Percentiles rank a stretch among this genome's conserved stretches.
Conservation (phyloP, 345 rosid genomes). For the Lumnitzera littorea region DNA sequence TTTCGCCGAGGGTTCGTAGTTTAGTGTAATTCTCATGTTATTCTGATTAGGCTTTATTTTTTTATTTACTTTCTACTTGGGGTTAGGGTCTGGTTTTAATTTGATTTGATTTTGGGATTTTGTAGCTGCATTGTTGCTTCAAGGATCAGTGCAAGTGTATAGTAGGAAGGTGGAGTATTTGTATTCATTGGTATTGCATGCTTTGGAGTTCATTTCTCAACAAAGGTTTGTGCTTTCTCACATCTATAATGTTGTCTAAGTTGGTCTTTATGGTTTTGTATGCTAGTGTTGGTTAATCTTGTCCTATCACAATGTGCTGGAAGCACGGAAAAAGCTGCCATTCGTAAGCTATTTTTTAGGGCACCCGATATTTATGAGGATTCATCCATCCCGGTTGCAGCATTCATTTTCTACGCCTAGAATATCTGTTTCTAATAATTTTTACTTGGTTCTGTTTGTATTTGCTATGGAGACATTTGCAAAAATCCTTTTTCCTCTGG, state of each 20-base stretch:
- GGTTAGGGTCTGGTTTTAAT: neutral
- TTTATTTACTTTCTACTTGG: too few species aligned
- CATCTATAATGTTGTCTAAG: neutral
- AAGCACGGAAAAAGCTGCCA: too few species aligned
- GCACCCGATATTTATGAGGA: too few species aligned
- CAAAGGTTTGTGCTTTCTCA: slow-evolving; percentile 44
- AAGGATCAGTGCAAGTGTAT: slow-evolving; percentile 95
- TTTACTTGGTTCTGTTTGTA: too few species aligned
- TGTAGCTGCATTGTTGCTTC: slow-evolving; percentile 96
- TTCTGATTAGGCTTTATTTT: too few species aligned
- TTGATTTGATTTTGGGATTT: slow-evolving; percentile 11
- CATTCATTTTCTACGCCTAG: too few species aligned
- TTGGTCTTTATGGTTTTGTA: neutral
- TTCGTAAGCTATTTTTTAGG: too few species aligned
- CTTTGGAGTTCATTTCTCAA: slow-evolving; percentile 85
- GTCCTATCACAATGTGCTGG: too few species aligned
- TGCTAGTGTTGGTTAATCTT: neutral
- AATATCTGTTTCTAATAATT: too few species aligned
- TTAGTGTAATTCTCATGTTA: neutral
- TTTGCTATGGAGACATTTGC: too few species aligned
- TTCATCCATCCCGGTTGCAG: too few species aligned
- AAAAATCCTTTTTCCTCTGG: too few species aligned
- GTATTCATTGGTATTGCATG: slow-evolving; percentile 82
- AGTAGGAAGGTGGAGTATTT: slow-evolving; percentile 96
- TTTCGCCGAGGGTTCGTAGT: slow-evolving; percentile 80